These are phyloP conservation scores for Biscutella laevigata DNA, from an alignment of 441 rosid species.

Conservation along the genomic window DNA sequence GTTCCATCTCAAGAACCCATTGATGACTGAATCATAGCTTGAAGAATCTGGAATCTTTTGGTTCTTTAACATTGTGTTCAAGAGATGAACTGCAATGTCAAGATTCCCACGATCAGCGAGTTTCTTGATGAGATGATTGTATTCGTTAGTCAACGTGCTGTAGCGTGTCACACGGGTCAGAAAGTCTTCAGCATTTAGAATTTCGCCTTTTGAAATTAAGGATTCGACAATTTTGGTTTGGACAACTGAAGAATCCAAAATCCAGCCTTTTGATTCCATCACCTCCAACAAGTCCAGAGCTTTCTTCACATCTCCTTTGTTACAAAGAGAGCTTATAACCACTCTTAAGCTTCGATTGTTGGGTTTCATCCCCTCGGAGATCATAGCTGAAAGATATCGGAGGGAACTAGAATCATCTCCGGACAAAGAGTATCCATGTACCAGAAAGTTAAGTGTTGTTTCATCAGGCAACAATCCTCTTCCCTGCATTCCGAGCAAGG, in stretches of 20 bases:
- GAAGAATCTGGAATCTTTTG: conserved; percentile 37
- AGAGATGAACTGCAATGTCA: conserved; percentile 46
- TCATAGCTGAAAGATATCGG: conserved; percentile 47
- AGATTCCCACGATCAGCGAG: conserved; percentile 38
- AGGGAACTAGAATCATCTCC: conserved; percentile 35
- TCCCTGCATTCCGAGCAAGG: conserved; percentile 41
- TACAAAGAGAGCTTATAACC: conserved; percentile 33
- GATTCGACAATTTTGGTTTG: conserved; percentile 43
- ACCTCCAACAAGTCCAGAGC: conserved; percentile 43
- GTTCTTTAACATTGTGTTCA: conserved; percentile 56
- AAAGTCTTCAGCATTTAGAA: conserved; percentile 48
- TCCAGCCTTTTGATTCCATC: conserved; percentile 49
- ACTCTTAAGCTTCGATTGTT: conserved; percentile 50
- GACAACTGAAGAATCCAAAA: conserved; percentile 32
- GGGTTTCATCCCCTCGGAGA: conserved; percentile 45
- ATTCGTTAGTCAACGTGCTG: conserved; percentile 25
- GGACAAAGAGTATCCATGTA: conserved; percentile 43
- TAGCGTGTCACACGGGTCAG: conserved; percentile 36
- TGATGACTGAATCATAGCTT: conserved; percentile 52
- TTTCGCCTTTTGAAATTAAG: conserved; percentile 36
- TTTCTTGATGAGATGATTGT: conserved; percentile 49
- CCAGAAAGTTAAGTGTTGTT: conserved; percentile 57
- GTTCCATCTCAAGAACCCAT: conserved; percentile 35
- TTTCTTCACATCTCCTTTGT: conserved; percentile 36
- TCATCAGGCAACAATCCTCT: conserved; percentile 41